Percentiles rank a stretch among this genome's conserved stretches.
Evolutionary conservation across 2,329 filamentous ascomycete species (phyloP).

Genomic region (Penicillium sp.): DNA sequence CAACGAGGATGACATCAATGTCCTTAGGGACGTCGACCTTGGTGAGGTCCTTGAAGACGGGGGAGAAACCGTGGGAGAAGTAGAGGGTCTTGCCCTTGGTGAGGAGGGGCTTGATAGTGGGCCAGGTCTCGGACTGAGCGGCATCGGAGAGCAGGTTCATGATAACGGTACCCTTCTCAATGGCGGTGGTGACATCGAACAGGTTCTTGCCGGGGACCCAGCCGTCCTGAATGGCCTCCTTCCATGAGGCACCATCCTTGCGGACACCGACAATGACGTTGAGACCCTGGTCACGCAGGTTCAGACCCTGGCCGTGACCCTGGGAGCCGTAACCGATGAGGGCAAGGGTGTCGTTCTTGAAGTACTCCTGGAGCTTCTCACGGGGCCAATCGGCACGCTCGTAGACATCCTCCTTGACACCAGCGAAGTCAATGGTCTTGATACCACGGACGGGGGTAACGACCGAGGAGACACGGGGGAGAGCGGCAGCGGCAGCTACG

Average conservation of each 20-base stretch:
- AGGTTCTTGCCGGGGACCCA: slow-evolving; percentile 98
- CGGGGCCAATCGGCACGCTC: slow-evolving; percentile 97
- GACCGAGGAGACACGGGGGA: slow-evolving; percentile 38
- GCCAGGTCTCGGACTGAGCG: slow-evolving; percentile 98
- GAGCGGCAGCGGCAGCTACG: slow-evolving; percentile 38
- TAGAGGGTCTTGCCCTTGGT: slow-evolving; percentile 99
- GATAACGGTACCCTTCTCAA: slow-evolving; percentile 82
- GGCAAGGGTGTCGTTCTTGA: slow-evolving; percentile 98
- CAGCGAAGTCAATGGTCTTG: slow-evolving; percentile 99
- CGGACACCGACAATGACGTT: slow-evolving; percentile 98
- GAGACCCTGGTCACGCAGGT: slow-evolving; percentile 98
- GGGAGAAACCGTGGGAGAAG: slow-evolving; percentile 99
- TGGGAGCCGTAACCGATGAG: slow-evolving; percentile 98
- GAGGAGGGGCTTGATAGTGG: slow-evolving; percentile 91
- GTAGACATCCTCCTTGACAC: slow-evolving; percentile 86
- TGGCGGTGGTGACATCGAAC: slow-evolving; percentile 96
- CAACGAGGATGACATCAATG: slow-evolving; percentile 98
- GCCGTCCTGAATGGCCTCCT: slow-evolving; percentile 91
- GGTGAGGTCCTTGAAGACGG: slow-evolving; percentile 98
- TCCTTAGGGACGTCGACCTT: slow-evolving; percentile 93
- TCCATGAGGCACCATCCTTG: slow-evolving; percentile 97
- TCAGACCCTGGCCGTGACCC: slow-evolving; percentile 97
- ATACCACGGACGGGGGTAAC: slow-evolving; percentile 59
- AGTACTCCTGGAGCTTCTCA: slow-evolving; percentile 99
- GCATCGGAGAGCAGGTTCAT: slow-evolving; percentile 99